Base-by-base conservation (phyloP, 2,329 filamentous ascomycete genomes). In the Aaosphaeria pasadenensis region DNA sequence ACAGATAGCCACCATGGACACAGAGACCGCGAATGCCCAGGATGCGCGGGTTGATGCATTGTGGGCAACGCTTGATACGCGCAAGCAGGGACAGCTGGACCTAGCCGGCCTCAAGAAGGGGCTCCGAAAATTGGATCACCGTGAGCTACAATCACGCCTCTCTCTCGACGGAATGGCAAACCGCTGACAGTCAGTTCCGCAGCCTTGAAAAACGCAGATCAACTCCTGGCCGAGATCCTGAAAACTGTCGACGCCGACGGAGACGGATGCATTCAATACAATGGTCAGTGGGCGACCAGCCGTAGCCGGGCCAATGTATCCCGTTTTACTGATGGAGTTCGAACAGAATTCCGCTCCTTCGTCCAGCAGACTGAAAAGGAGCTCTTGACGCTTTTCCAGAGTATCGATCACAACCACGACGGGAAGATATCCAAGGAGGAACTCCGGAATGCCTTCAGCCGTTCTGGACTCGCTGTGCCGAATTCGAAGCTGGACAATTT, bases 171-270 rank as follows among this genome's bases (percentile, higher is more conserved):
- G 17, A 24, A 24, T 24, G 30, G 41, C 40, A 43, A 29, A 47
- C 45, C 39, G 33, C 33, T n/a, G 7, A 50, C 54, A 62, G 59
- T 66, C 52, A 60, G 53, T 49, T 55, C 50, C 56, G 56, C 60
- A 86, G 84, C 86, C 54, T 74, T 99, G 64, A 95, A 96, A 77
- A 94, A 96, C 78, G 94, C 94, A 66, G 88, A 95, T 70, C 77
- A 82, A 35, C 84, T 97, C 77, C 80, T 99, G 53, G 81, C 83
- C 64, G 85, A 88, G 63, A 88, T 97, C 49, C 81, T 96, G 67
- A 79, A 81, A 55, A 82, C 86, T 52, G 91, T 96, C 54, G 94
- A 99, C 67, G 87, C 85, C 49, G 91, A 91, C 66, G 83, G 85
- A 29, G 91, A 97, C 70, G 90, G 92, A 55, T 86, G 85, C 63